These are phyloP conservation scores for Pichia sp. DNA, from an alignment of 1,139 yeast genomes.

Conservation along the genomic window DNA sequence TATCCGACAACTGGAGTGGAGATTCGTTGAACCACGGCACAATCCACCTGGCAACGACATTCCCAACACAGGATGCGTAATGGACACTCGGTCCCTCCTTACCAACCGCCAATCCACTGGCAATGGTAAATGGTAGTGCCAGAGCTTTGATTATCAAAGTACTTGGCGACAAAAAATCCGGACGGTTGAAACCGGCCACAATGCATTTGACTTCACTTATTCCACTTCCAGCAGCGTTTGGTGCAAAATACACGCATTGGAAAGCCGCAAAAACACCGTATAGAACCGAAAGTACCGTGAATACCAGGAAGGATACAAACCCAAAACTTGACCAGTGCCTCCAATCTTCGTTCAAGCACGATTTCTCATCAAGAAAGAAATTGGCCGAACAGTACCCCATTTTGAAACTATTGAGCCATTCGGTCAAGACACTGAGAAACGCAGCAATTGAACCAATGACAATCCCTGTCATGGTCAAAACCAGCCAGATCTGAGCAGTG, in stretches of 20 bases:
- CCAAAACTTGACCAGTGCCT: slow-evolving; percentile 44
- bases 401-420: slow-evolving; percentile 76
- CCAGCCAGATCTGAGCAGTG: slow-evolving; percentile 67
- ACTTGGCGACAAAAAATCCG: slow-evolving; percentile 69
- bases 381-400: slow-evolving; percentile 62
- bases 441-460: slow-evolving; percentile 82
- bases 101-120: slow-evolving; percentile 76
- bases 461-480: slow-evolving; percentile 69
- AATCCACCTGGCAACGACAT: slow-evolving; percentile 55
- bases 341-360: not conserved
- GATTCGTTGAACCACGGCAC: slow-evolving; percentile 38
- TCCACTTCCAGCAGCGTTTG: slow-evolving; percentile 95
- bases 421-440: slow-evolving; percentile 71
- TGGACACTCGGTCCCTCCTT: slow-evolving; percentile 87
- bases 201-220: slow-evolving; percentile 95
- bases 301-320: slow-evolving; percentile 51
- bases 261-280: slow-evolving; percentile 65
- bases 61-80: slow-evolving; percentile 80
- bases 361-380: not conserved
- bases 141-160: slow-evolving; percentile 73
- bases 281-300: slow-evolving; percentile 52
- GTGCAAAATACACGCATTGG: slow-evolving; percentile 69
- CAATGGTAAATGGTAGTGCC: slow-evolving; percentile 81
- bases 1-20: slow-evolving; percentile 51
- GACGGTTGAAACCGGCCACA: slow-evolving; percentile 82